phyloP scores from a whole-genome alignment of 2,329 filamentous ascomycete species.

The Neocucurbitaria cava region DNA sequence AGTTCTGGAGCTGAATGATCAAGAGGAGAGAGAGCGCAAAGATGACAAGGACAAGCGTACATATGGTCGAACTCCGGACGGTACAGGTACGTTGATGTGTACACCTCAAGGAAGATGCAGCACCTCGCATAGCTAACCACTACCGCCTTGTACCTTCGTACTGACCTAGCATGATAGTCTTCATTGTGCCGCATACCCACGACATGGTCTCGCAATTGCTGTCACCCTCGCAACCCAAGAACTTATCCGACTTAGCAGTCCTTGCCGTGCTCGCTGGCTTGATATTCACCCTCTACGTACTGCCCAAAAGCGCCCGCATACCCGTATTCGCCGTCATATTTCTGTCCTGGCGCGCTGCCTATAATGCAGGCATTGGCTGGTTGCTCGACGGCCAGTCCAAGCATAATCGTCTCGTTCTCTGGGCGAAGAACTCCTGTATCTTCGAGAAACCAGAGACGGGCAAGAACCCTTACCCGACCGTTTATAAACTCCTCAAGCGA shows the following conservation, averaged over 20 bases:
- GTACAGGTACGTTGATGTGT: constrained; percentile 71
- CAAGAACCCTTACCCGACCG: constrained; percentile 79
- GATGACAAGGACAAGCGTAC: constrained; percentile 72
- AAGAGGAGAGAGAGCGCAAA: constrained; percentile 56
- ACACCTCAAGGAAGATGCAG: background rate
- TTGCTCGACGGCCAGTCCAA: constrained; percentile 90
- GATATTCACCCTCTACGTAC: constrained; percentile 73
- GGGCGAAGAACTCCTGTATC: constrained; percentile 84
- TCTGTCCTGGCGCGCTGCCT: constrained; percentile 88
- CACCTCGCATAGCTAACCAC: background rate
- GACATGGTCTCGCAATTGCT: constrained; percentile 99
- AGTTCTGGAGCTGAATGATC: constrained; percentile 59
- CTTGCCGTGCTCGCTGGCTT: constrained; percentile 78
- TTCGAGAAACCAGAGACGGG: constrained; percentile 86
- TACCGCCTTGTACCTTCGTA: background rate
- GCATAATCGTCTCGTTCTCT: constrained; percentile 82
- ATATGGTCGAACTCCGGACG: constrained; percentile 88
- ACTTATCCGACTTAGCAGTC: constrained; percentile 83
- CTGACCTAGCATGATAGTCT: constrained; percentile 66
- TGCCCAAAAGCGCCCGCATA: constrained; percentile 73
- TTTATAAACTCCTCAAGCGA: constrained; percentile 83
- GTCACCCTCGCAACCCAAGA: constrained; percentile 94
- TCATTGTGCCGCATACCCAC: constrained; percentile 93
- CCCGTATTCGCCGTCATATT: constrained; percentile 84
- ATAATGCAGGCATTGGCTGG: constrained; percentile 93